Base-by-base conservation (phyloP, 805 yeast genomes). In the Metschnikowia peoriensis region DNA sequence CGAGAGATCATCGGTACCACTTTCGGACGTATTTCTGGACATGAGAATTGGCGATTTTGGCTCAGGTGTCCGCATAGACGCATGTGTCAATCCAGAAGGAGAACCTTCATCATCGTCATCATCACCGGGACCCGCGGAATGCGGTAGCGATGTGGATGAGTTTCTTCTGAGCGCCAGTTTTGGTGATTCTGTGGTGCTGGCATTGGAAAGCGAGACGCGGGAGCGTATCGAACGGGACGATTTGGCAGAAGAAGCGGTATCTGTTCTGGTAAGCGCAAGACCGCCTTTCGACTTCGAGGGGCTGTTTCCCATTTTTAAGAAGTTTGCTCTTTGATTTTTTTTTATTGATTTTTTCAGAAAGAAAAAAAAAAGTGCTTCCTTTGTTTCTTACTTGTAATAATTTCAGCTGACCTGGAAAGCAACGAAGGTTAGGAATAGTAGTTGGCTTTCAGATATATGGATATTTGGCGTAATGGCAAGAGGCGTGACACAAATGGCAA, bases 31-130 rank as follows among this genome's bases (percentile, higher is more conserved):
- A 56, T 78, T 77, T 56, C 83, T 68, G 49, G 83, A 75, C 58
- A 84, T 75, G 59, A 88, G 75, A 53, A 88, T 88, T 2, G 94
- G 92, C 49, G 84, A 83, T 61, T 82, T 86, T 16, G 94, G 93
- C 59, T 80, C 87, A 53, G 83, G 72, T 56, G 81, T 84, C 37
- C 80, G 73, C 91, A 87, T 49, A 17, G 57, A 53, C 15, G 61
- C 56, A 34, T 84, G 38, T 88, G 53, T 39, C 52, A 42, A 39
- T 7, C 38, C 42, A 27, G 44, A 45, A n/a, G 48, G 11, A 4
- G 41, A 17, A 1, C 44, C 52, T 2, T 46, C 47, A 16, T 50
- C 45, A 2, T 71, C 72, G 2, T 46, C 47, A 16, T 50, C 45
- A 2, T 71, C 72, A 8, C 72, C 65, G 38, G 60, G 55, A 11